Conservation (phyloP, 345 rosid species). For the Populus davidiana region DNA sequence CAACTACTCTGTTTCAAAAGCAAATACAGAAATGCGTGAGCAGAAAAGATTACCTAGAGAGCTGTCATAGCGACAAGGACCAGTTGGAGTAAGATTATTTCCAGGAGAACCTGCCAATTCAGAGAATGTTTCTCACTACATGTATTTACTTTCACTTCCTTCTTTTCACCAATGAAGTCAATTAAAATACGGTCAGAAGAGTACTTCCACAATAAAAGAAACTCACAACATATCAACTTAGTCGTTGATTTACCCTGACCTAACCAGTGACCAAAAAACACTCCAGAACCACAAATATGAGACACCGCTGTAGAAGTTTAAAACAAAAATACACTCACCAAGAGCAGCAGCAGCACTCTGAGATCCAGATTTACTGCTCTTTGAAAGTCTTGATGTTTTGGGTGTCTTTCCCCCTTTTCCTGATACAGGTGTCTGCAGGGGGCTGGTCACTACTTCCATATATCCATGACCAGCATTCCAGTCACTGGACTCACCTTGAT, state of each 20-base stretch:
- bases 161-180: not conserved
- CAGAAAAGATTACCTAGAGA: constrained; percentile 64
- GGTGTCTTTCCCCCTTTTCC: constrained; percentile 71
- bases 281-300: not conserved
- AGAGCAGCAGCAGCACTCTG: constrained; percentile 60
- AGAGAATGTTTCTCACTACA: constrained; percentile 24
- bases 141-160: constrained; percentile 10
- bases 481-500: constrained; percentile 52
- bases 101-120: constrained; percentile 84
- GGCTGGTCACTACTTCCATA: constrained; percentile 44
- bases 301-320: not conserved
- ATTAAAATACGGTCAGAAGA: not conserved
- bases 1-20: not conserved
- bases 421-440: constrained; percentile 70
- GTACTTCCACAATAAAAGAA: constrained; percentile 11
- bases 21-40: not conserved
- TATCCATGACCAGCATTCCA: constrained; percentile 44
- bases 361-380: constrained; percentile 54
- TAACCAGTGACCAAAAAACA: not conserved
- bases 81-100: constrained; percentile 59
- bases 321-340: constrained; percentile 40
- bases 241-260: constrained; percentile 3
- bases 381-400: constrained; percentile 56
- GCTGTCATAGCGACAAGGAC: constrained; percentile 98
- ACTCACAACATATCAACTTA: not conserved